Base-by-base conservation (phyloP, 1,284 basidiomycete genomes). In the Malassezia equina region DNA sequence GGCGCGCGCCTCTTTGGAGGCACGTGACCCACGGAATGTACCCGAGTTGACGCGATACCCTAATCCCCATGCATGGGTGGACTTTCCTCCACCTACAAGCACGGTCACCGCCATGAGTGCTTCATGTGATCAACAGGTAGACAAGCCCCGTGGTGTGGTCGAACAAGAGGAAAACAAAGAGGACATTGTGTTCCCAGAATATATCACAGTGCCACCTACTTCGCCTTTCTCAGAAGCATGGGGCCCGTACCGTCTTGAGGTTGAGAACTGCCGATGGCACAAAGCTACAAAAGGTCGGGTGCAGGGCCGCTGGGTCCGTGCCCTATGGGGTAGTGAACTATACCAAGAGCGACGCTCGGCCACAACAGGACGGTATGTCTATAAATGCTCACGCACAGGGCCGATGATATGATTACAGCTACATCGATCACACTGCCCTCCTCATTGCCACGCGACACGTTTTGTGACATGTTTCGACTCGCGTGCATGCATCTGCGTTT, bases 321-420 rank as follows among this genome's bases (percentile, higher is more conserved):
- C 32, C 2, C 31, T 57, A 17, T 57, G 55, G 55, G 44, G 44
- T 15, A 34, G 32, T 17, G 55, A 57, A 13, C 25, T 57, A 33
- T 57, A 52, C 44, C 55, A 57, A 45, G 55, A 57, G 41, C 49
- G 55, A 11, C 42, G 55, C 7, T 41, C 55, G 1, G 8, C 11
- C 8, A 27, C 15, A 4, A 51, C 54, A 1, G 53, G 49, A 17
- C 40, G 49, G 44, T 45, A 32, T 28, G 44, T 32, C 11, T 13
- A 7, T 24, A 13, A 4, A 4, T 17, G 23, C 44, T 45, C 23
- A 47, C 46, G 21, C 13, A 15, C 36, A 31, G 52, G n/a, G 34
- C 39, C 3, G 55, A 57, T 15, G 55, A 57, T 33, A 57, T 57
- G 55, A 34, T 57, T n/a, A 52, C 49, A 1, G 32, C 27, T 1